Conservation (phyloP, 176 grass and related monocot species). For the Phoenix dactylifera region DNA sequence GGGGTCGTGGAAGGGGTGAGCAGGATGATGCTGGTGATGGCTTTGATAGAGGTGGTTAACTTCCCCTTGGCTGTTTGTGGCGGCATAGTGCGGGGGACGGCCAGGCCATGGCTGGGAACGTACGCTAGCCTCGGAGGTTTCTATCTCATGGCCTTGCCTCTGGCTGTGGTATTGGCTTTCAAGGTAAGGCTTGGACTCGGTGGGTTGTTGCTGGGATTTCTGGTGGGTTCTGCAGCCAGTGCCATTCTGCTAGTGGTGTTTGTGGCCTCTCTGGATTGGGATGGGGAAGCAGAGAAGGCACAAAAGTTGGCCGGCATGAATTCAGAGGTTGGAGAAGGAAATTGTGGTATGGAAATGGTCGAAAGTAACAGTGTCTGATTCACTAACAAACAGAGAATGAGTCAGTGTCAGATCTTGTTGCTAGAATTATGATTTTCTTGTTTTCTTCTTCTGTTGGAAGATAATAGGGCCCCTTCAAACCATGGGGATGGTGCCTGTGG, state of each 20-base stretch:
- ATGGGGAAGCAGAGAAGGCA: conserved; percentile 46
- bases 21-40: conserved; percentile 72
- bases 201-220: conserved; percentile 50
- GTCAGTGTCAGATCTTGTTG: too few species aligned
- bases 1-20: conserved; percentile 37
- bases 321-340: not conserved
- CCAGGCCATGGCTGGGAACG: conserved; percentile 53
- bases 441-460: too few species aligned
- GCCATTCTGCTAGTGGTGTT: conserved; percentile 33
- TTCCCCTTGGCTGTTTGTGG: conserved; percentile 74
- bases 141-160: conserved; percentile 64
- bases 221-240: conserved; percentile 41
- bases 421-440: too few species aligned
- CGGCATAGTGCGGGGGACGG: conserved; percentile 63
- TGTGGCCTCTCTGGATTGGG: conserved; percentile 54
- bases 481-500: too few species aligned
- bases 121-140: conserved; percentile 64
- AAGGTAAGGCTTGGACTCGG: conserved; percentile 32
- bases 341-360: not conserved
- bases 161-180: conserved; percentile 53
- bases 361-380: too few species aligned
- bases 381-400: too few species aligned
- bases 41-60: conserved; percentile 70
- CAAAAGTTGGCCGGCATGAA: conserved; percentile 15
- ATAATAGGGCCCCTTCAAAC: too few species aligned